Conservation (phyloP, 768 basidiomycete species). For the Hemileccinum impolitum region DNA sequence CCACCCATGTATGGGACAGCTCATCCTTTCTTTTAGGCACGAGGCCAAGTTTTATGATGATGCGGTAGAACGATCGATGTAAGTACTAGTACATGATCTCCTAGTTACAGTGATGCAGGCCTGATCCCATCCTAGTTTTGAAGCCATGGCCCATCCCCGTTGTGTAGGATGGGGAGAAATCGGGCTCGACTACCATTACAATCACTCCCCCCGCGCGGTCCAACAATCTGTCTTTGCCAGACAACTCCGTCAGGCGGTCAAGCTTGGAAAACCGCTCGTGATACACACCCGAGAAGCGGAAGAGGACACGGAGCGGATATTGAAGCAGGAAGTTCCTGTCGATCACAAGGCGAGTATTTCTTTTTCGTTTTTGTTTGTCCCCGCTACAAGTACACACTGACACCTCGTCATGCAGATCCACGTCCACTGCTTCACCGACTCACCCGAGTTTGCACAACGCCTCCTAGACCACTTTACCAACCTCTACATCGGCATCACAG, state of each 20-base stretch:
- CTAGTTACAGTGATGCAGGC: background rate
- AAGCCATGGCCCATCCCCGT: slow-evolving; percentile 74
- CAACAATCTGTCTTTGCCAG: slow-evolving; percentile 65
- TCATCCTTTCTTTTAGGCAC: slow-evolving; percentile 43
- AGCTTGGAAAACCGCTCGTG: slow-evolving; percentile 71
- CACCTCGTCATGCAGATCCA: slow-evolving; percentile 52
- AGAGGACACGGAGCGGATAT: slow-evolving; percentile 71
- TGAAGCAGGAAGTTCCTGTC: slow-evolving; percentile 72
- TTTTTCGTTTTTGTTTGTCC: background rate
- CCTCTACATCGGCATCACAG: slow-evolving; percentile 81
- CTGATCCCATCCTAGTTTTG: slow-evolving; percentile 42
- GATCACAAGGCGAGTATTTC: slow-evolving; percentile 53
- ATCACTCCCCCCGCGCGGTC: slow-evolving; percentile 65
- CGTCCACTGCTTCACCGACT: slow-evolving; percentile 86
- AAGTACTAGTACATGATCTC: slow-evolving; percentile 31
- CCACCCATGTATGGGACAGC: no score
- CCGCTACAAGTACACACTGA: background rate
- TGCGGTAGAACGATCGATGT: slow-evolving; percentile 67
- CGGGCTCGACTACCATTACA: slow-evolving; percentile 83
- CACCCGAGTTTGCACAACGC: slow-evolving; percentile 66
- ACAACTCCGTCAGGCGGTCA: slow-evolving; percentile 67
- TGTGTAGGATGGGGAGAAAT: slow-evolving; percentile 91
- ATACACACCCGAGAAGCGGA: slow-evolving; percentile 89
- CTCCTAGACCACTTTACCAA: slow-evolving; percentile 77
- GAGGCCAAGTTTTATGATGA: slow-evolving; percentile 69